Evolutionary conservation across 2,329 filamentous ascomycete genomes (phyloP).

Genomic region (Fusarium sp.): DNA sequence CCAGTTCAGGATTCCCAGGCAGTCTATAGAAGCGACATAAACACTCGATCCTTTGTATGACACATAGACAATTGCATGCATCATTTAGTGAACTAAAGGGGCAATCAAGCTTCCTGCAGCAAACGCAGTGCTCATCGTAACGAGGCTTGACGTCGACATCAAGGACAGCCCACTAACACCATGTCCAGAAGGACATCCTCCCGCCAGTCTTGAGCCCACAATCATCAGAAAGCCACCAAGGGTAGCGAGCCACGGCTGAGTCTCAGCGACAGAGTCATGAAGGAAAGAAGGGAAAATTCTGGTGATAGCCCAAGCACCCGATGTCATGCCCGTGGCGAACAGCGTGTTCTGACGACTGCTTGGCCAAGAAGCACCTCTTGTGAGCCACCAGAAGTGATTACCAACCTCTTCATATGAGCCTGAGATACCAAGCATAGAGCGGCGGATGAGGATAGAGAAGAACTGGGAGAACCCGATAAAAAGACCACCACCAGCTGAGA

Average conservation of each 20-base stretch:
- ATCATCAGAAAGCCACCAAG: conserved; percentile 71
- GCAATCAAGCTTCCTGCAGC: conserved; percentile 60
- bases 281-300: conserved; percentile 53
- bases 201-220: conserved; percentile 73
- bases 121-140: conserved; percentile 74
- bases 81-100: conserved; percentile 47
- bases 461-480: conserved; percentile 72
- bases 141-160: conserved; percentile 72
- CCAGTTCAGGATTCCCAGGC: too few species aligned
- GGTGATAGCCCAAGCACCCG: conserved; percentile 61
- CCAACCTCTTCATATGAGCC: conserved; percentile 74
- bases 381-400: conserved; percentile 65
- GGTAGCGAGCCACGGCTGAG: conserved; percentile 59
- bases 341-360: conserved; percentile 61
- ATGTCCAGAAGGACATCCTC: conserved; percentile 79
- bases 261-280: conserved; percentile 46
- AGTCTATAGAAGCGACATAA: not conserved
- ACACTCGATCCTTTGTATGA: not conserved
- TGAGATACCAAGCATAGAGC: conserved; percentile 72
- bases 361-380: conserved; percentile 52
- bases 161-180: conserved; percentile 78
- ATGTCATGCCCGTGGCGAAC: conserved; percentile 67
- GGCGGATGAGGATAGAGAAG: conserved; percentile 67
- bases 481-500: conserved; percentile 70
- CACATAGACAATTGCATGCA: not conserved